Conservation (phyloP, 2,329 filamentous ascomycete species). For the Ustulina deusta region DNA sequence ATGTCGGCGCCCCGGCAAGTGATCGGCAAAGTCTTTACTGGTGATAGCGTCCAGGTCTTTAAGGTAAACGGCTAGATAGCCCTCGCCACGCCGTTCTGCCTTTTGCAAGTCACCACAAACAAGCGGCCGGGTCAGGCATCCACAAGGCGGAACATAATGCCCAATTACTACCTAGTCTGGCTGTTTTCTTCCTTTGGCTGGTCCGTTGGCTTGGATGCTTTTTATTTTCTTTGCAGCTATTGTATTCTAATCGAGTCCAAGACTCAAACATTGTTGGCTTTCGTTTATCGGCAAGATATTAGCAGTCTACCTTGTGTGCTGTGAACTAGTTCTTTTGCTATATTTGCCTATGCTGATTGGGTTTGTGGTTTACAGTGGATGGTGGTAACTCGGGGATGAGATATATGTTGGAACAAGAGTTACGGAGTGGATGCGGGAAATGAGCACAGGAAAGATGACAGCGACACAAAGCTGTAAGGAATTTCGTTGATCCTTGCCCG, state of each 20-base stretch:
- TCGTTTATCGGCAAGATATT: constrained; percentile 27
- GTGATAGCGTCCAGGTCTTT: background rate
- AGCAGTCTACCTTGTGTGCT: constrained; percentile 24
- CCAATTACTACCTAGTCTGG: constrained; percentile 12
- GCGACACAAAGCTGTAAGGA: background rate
- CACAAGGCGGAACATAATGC: background rate
- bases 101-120: background rate
- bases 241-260: constrained; percentile 36
- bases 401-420: constrained; percentile 5
- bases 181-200: constrained; percentile 37
- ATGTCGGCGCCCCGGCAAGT: background rate
- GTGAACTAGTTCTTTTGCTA: constrained; percentile 32
- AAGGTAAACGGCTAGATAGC: background rate
- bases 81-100: background rate
- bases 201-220: constrained; percentile 40
- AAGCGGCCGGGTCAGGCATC: background rate
- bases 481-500: constrained; percentile 3
- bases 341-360: constrained; percentile 28
- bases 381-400: constrained; percentile 7
- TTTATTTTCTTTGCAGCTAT: constrained; percentile 41
- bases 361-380: constrained; percentile 3
- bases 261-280: constrained; percentile 29
- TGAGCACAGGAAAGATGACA: constrained; percentile 19
- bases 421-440: constrained; percentile 24
- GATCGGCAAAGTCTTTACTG: background rate